Evolutionary conservation across 768 basidiomycete species (phyloP).

Genomic region (Boletus sensibilis): DNA sequence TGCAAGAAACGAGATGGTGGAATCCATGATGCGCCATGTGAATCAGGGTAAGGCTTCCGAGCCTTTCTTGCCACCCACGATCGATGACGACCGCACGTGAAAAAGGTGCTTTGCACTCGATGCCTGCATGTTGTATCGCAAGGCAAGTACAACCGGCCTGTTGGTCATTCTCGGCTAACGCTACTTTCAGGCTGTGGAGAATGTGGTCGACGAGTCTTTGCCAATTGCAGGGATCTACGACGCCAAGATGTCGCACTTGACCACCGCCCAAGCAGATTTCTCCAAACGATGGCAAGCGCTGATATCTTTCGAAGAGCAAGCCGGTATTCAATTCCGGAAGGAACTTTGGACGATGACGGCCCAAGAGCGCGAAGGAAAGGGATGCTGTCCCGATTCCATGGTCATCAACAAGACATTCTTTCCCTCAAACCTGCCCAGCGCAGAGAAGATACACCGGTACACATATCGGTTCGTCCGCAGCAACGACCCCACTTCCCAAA

Average conservation of each 20-base stretch:
- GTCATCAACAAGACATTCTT: constrained; percentile 49
- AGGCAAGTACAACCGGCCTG: constrained; percentile 42
- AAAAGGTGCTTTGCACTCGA: constrained; percentile 80
- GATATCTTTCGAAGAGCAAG: constrained; percentile 84
- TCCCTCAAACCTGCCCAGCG: constrained; percentile 15
- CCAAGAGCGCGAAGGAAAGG: constrained; percentile 70
- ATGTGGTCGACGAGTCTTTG: constrained; percentile 49
- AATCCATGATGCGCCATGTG: constrained; percentile 62
- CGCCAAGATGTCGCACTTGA: constrained; percentile 80
- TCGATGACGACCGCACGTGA: constrained; percentile 79
- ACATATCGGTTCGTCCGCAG: constrained; percentile 70
- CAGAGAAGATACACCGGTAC: constrained; percentile 70
- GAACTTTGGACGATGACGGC: constrained; percentile 94
- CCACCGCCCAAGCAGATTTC: constrained; percentile 62
- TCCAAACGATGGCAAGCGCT: constrained; percentile 91
- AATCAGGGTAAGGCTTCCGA: constrained; percentile 33
- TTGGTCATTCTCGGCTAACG: background rate
- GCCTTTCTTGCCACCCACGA: constrained; percentile 80
- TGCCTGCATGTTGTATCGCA: constrained; percentile 92
- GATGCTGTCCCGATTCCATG: constrained; percentile 87
- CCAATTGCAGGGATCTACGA: constrained; percentile 68
- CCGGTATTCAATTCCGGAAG: constrained; percentile 77
- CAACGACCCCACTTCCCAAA: constrained; percentile 6
- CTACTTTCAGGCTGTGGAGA: constrained; percentile 61
- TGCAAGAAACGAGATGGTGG: constrained; percentile 81